These are phyloP conservation scores for Penicillium argentinense DNA, from an alignment of 495 filamentous ascomycete genomes.

Conservation along the genomic window DNA sequence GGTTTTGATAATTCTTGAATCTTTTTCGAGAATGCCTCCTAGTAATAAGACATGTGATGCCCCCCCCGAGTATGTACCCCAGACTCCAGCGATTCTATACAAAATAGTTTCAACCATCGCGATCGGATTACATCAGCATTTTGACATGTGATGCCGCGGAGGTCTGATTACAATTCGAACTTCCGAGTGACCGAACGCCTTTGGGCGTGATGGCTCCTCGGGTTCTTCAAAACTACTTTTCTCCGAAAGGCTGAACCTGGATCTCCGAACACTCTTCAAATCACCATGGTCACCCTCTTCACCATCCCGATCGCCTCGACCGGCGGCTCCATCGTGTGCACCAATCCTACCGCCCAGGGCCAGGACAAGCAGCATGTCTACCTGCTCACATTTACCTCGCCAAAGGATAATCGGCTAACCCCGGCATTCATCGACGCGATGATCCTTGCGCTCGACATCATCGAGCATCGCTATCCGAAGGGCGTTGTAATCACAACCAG, in stretches of 20 bases:
- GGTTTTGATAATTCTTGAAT: too few relatives aligned
- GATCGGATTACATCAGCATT: neutral
- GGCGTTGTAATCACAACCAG: slow-evolving; percentile 76
- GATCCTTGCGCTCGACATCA: slow-evolving; percentile 66
- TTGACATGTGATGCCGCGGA: slow-evolving; percentile 30
- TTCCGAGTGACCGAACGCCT: slow-evolving; percentile 1
- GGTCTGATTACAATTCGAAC: slow-evolving; percentile 21
- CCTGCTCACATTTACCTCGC: slow-evolving; percentile 68
- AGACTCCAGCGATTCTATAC: too few relatives aligned
- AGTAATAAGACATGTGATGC: too few relatives aligned
- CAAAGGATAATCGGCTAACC: slow-evolving; percentile 74
- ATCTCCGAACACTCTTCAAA: neutral
- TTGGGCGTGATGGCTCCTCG: neutral
- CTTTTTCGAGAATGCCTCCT: too few relatives aligned
- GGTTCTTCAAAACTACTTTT: neutral
- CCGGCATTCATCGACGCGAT: slow-evolving; percentile 63
- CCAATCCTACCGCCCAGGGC: slow-evolving; percentile 46
- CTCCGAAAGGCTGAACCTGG: neutral
- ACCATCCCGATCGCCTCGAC: slow-evolving; percentile 44
- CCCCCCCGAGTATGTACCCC: too few relatives aligned
- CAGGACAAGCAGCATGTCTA: slow-evolving; percentile 53
- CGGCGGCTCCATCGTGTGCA: slow-evolving; percentile 56
- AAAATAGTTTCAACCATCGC: neutral
- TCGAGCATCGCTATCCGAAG: slow-evolving; percentile 64
- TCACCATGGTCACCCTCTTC: slow-evolving; percentile 37